These are phyloP conservation scores for Monotropa hypopitys DNA, from an alignment of 179 eudicot genomes.

Conservation along the genomic window DNA sequence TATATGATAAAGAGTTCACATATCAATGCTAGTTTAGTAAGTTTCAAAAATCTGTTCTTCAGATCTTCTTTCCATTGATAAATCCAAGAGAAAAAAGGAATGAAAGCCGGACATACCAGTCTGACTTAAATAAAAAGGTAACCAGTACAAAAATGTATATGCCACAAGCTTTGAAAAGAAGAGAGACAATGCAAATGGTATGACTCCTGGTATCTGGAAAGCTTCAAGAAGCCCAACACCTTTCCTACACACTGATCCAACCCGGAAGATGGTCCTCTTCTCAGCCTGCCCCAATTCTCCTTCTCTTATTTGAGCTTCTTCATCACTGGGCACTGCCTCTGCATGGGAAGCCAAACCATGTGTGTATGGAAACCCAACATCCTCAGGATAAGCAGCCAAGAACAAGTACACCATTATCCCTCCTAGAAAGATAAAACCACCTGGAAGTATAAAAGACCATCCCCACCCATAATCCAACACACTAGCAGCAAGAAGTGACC, in stretches of 20 bases:
- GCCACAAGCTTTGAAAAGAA: constrained; percentile 97
- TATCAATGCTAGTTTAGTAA: not conserved
- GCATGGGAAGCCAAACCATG: constrained; percentile 20
- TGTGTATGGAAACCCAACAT: constrained; percentile 57
- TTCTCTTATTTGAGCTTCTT: constrained; percentile 34
- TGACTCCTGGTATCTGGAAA: constrained; percentile 84
- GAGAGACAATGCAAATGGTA: constrained; percentile 88
- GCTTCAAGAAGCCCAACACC: constrained; percentile 72
- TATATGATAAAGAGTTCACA: not conserved
- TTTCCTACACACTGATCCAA: constrained; percentile 31
- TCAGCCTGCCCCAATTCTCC: constrained; percentile 4
- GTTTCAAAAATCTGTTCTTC: not conserved
- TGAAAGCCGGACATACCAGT: constrained; percentile 39
- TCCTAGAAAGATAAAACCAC: constrained; percentile 46
- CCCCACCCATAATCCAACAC: constrained; percentile 95
- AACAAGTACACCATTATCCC: constrained; percentile 68
- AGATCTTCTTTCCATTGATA: too few species aligned
- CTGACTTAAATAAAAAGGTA: constrained; percentile 86
- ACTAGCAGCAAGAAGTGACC: constrained; percentile 81
- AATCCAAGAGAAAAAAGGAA: not conserved
- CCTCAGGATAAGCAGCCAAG: constrained; percentile 92
- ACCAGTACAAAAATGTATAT: constrained; percentile 88
- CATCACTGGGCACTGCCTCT: constrained; percentile 24
- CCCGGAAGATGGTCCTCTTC: not conserved
- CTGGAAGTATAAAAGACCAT: constrained; percentile 84